A percentile compares a stretch with the other conserved stretches of the same genome.
Evolutionary conservation across 257 asterid species (phyloP).

Genomic region (Solanum paucissectum): DNA sequence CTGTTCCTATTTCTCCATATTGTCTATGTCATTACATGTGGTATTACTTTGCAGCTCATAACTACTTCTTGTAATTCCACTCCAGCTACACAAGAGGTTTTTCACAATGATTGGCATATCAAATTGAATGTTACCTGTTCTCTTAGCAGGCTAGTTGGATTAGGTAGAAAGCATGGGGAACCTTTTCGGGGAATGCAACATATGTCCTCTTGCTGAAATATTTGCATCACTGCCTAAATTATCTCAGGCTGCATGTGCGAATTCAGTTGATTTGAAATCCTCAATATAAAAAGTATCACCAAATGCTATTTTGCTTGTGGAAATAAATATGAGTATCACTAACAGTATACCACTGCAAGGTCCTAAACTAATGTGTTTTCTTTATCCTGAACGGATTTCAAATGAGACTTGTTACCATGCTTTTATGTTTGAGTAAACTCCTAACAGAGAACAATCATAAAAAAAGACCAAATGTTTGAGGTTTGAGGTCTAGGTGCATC

Average conservation of each 20-base stretch:
- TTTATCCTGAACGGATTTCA: background rate
- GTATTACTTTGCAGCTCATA: background rate
- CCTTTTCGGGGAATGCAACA: background rate
- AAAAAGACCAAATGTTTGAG: background rate
- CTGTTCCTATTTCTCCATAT: background rate
- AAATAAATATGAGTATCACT: background rate
- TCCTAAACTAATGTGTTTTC: background rate
- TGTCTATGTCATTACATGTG: background rate
- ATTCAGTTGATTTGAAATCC: background rate
- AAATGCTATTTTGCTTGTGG: background rate
- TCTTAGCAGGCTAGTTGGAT: background rate
- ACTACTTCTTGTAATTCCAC: background rate
- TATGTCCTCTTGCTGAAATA: background rate
- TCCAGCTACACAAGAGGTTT: background rate
- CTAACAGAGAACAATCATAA: background rate
- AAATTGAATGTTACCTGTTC: background rate
- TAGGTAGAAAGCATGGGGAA: background rate
- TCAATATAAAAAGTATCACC: background rate
- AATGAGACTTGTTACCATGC: background rate
- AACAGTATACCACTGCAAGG: background rate
- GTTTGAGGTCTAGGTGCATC: background rate
- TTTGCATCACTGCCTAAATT: background rate
- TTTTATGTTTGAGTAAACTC: background rate
- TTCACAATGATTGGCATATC: background rate
- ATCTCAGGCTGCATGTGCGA: background rate